phyloP scores from a whole-genome alignment of 2,329 filamentous ascomycete genomes.

The Xylariaceae sp. region DNA sequence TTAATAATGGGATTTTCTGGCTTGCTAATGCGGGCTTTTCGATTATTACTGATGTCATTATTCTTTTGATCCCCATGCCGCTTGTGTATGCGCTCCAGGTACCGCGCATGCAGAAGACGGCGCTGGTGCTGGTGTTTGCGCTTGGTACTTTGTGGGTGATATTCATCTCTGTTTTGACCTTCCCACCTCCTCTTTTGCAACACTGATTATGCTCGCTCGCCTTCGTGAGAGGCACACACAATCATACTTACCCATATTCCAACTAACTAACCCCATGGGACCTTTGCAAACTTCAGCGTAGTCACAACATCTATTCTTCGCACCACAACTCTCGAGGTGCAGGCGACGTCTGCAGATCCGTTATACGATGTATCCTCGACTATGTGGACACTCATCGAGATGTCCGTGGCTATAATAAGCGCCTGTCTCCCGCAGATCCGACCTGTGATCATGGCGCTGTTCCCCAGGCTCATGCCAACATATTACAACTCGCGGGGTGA shows the following conservation, averaged over 20 bases:
- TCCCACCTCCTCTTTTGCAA: no score
- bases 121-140: conserved; percentile 38
- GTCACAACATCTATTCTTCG: conserved; percentile 34
- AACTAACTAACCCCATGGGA: not conserved
- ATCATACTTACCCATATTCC: no score
- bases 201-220: no score
- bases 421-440: conserved; percentile 34
- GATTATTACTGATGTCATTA: conserved; percentile 39
- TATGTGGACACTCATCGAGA: conserved; percentile 37
- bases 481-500: conserved; percentile 15
- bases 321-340: conserved; percentile 36
- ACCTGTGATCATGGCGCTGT: conserved; percentile 26
- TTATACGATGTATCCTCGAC: conserved; percentile 31
- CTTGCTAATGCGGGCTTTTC: conserved; percentile 40
- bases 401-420: conserved; percentile 36
- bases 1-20: conserved; percentile 38
- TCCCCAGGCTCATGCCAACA: conserved; percentile 26
- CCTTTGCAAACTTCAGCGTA: no score
- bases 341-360: conserved; percentile 26
- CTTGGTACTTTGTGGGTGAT: conserved; percentile 38
- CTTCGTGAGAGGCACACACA: no score
- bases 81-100: conserved; percentile 38
- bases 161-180: no score
- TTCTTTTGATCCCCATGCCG: conserved; percentile 39
- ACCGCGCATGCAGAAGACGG: conserved; percentile 35